phyloP scores from a whole-genome alignment of 2,329 filamentous ascomycete species.

The Emericellopsis cladophorae region DNA sequence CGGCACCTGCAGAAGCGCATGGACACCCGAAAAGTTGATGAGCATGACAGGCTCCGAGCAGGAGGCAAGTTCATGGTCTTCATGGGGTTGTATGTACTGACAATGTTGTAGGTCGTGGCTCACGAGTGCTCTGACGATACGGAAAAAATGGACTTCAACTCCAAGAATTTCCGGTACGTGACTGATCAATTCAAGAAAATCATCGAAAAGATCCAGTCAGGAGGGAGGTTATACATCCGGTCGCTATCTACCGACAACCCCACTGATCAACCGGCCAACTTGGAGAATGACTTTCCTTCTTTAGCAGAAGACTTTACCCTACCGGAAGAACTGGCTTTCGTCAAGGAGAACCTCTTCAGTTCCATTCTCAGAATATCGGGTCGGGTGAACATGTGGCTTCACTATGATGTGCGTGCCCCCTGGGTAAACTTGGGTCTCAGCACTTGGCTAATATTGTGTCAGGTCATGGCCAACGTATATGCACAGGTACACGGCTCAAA shows the following conservation, averaged over 20 bases:
- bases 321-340: constrained; percentile 45
- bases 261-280: constrained; percentile 53
- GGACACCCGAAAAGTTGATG: constrained; percentile 58
- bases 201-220: constrained; percentile 39
- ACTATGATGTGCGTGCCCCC: constrained; percentile 56
- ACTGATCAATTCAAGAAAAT: constrained; percentile 57
- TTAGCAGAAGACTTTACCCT: constrained; percentile 59
- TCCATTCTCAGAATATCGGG: constrained; percentile 72
- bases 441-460: background rate
- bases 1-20: constrained; percentile 52
- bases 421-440: background rate
- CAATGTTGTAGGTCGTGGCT: constrained; percentile 46
- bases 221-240: constrained; percentile 61
- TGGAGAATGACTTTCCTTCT: constrained; percentile 58
- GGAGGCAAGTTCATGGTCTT: constrained; percentile 29
- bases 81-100: no score
- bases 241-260: constrained; percentile 60
- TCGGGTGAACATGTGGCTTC: constrained; percentile 76
- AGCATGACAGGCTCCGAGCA: constrained; percentile 46
- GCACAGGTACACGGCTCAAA: constrained; percentile 69
- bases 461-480: constrained; percentile 80
- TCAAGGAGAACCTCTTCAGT: constrained; percentile 56
- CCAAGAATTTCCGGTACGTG: constrained; percentile 71
- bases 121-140: constrained; percentile 47
- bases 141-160: constrained; percentile 64